Evolutionary conservation across 208 protist species (phyloP).

Genomic region (Giardia duodenalis): DNA sequence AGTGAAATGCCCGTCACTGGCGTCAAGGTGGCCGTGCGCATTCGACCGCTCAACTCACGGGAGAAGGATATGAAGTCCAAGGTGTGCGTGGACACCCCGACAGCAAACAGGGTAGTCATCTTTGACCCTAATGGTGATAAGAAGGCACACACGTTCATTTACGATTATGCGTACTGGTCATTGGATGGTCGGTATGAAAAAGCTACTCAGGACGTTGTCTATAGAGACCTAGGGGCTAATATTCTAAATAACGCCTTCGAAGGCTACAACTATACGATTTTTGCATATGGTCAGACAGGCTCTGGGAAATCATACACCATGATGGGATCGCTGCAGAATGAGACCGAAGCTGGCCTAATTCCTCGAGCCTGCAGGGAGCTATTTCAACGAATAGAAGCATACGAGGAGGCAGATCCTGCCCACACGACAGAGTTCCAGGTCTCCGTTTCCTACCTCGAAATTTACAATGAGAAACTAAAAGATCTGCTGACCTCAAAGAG

Average conservation of each 20-base stretch:
- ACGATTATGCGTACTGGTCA: conserved; percentile 6
- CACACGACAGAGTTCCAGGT: conserved; percentile 31
- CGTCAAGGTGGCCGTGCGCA: not conserved
- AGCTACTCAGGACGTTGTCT: not conserved
- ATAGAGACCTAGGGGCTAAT: not conserved
- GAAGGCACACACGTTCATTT: not conserved
- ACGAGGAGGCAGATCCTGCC: conserved; percentile 2
- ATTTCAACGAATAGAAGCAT: conserved; percentile 46
- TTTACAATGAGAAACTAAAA: conserved; percentile 47
- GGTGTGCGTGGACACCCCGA: not conserved
- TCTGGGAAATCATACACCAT: conserved; percentile 46
- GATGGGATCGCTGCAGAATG: conserved; percentile 30
- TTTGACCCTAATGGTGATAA: not conserved
- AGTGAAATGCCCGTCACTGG: not conserved
- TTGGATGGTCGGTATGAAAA: not conserved
- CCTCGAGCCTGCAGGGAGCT: conserved; percentile 48
- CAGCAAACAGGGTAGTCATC: not conserved
- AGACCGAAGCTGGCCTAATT: conserved; percentile 46
- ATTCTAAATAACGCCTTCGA: conserved; percentile 19
- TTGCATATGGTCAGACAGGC: conserved; percentile 48
- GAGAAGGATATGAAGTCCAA: not conserved
- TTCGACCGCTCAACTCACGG: not conserved
- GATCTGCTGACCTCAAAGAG: conserved; percentile 39
- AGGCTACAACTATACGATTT: conserved; percentile 45
- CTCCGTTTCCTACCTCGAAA: conserved; percentile 39